Evolutionary conservation across 164 flowering plant genomes (phyloP).

Genomic region (Stephania japonica): DNA sequence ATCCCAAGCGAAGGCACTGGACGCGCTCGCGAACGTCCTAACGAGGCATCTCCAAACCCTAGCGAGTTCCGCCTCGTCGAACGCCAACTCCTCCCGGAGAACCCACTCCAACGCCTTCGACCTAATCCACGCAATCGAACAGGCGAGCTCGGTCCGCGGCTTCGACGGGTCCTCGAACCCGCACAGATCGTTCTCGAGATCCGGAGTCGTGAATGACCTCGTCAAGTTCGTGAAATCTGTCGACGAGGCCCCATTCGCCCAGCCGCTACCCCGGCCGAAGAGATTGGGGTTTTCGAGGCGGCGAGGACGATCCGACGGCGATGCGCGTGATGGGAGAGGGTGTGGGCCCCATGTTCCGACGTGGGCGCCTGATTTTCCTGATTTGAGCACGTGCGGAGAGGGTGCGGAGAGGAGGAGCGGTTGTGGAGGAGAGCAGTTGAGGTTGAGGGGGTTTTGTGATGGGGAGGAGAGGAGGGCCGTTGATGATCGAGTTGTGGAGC

Average conservation of each 20-base stretch:
- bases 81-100: conserved; percentile 29
- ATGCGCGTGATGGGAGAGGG: no score
- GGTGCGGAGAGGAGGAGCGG: background rate
- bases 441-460: background rate
- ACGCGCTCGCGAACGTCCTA: conserved; percentile 34
- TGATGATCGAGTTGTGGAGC: no score
- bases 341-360: conserved; percentile 22
- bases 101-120: conserved; percentile 42
- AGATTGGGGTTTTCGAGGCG: background rate
- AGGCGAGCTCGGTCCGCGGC: conserved; percentile 24
- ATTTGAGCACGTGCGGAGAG: conserved; percentile 9
- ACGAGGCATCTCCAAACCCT: conserved; percentile 29
- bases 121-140: conserved; percentile 33
- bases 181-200: conserved; percentile 4
- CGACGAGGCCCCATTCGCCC: conserved; percentile 48
- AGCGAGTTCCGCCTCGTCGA: conserved; percentile 23
- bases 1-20: conserved; percentile 27
- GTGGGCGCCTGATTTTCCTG: conserved; percentile 35
- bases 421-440: background rate
- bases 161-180: conserved; percentile 24
- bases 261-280: conserved; percentile 26
- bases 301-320: background rate
- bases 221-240: conserved; percentile 22
- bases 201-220: conserved; percentile 23
- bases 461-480: background rate